Base-by-base conservation (phyloP, 441 rosid species). In the Adansonia gregorii region DNA sequence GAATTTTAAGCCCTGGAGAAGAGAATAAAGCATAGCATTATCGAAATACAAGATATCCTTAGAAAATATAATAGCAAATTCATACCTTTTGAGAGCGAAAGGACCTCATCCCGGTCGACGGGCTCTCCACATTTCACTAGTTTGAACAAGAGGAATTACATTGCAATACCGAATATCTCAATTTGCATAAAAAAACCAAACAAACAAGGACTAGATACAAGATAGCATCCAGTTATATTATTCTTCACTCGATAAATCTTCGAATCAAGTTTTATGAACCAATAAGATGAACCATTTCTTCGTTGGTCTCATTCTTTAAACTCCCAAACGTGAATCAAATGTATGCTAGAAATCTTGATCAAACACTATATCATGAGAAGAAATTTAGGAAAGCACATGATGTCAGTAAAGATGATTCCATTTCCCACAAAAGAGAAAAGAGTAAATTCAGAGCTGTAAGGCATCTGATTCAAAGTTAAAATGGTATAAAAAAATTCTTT, bases 401-500 rank as follows among this genome's bases (percentile, higher is more conserved):
- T 19, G n/a, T 66, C 70, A 66, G 24, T 9, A 35, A 46, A 20
- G 31, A 46, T 46, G 52, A 19, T 46, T 3, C 35, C 2, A 1
- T 67, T 12, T 10, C 31, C 2, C 7, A 4, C n/a, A 10, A 46
- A 20, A 15, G 49, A 19, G 27, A 17, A 67, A 45, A 67, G 54
- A 7, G 54, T 10, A 43, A 45, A 20, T 11, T 67, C 55, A 46
- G n/a, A 67, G 20, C 35, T 67, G 31, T 10, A 45, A 7, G 15
- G 31, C 35, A 67, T 56, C 5, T 39, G 48, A 71, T 72, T 72
- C 61, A 54, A 35, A 20, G 65, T 41, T 41, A 60, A 49, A 75
- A 63, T 27, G 19, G 45, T 52, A 67, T 11, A 58, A 67, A 11
- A n/a, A 58, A 12, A 65, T 72, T 74, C 54, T 83, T 80, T 81